A percentile compares a stretch with the other conserved stretches of the same genome.
These are phyloP conservation scores for Zizania palustris DNA, from an alignment of 202 grass and related monocot genomes.

Conservation along the genomic window DNA sequence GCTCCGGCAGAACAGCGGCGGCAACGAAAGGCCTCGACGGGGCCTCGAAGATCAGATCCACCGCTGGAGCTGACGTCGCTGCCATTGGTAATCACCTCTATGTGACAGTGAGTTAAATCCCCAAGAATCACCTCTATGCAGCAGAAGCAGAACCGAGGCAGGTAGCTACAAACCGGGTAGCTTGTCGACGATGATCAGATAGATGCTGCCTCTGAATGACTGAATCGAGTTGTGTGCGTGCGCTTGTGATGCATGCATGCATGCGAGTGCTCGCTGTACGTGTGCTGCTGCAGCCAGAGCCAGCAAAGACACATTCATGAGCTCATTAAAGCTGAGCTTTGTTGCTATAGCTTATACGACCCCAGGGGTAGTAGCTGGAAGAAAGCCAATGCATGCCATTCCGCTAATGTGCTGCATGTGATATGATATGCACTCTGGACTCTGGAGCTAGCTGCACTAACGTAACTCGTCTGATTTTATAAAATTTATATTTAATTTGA, in stretches of 20 bases:
- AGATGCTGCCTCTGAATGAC: neutral
- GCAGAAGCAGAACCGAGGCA: slow-evolving; percentile 15
- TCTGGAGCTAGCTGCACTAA: neutral
- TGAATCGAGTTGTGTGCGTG: neutral
- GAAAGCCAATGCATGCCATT: neutral
- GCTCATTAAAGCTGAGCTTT: neutral
- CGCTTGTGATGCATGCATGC: slow-evolving; percentile 43
- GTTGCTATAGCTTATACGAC: neutral
- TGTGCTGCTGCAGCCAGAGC: slow-evolving; percentile 1
- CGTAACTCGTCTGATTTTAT: too few relatives aligned
- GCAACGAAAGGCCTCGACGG: too few relatives aligned
- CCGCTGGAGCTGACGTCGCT: too few relatives aligned
- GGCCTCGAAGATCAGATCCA: too few relatives aligned
- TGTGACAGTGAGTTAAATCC: too few relatives aligned
- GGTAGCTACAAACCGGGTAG: neutral
- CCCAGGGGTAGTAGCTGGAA: neutral
- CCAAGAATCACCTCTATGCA: too few relatives aligned
- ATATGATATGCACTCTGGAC: neutral
- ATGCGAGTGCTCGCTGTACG: neutral
- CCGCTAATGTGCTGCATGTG: slow-evolving; percentile 1
- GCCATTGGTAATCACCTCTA: too few relatives aligned
- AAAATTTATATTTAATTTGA: too few relatives aligned
- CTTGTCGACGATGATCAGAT: neutral
- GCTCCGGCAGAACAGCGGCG: too few relatives aligned
- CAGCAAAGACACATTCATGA: neutral